These are phyloP conservation scores for Xylariaceae sp. DNA, from an alignment of 2,329 filamentous ascomycete genomes.

Conservation along the genomic window DNA sequence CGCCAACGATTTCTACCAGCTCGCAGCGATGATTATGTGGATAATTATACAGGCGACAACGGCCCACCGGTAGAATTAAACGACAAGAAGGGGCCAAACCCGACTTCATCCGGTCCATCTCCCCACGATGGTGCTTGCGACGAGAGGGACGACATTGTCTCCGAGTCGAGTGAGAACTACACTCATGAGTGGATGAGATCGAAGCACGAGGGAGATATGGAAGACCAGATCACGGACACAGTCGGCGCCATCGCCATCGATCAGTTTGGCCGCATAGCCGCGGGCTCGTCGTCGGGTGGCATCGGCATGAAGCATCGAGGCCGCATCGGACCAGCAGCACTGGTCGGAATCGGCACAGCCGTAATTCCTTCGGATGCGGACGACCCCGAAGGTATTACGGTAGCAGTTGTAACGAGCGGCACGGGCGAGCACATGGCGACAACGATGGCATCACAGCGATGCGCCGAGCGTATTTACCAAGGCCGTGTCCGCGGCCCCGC, in stretches of 20 bases:
- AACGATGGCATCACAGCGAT: conserved; percentile 81
- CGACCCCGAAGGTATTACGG: conserved; percentile 63
- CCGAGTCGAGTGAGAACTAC: background rate
- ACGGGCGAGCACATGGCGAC: conserved; percentile 98
- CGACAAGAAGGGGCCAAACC: background rate
- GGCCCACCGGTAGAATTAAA: background rate
- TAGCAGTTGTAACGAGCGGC: conserved; percentile 85
- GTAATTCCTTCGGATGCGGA: conserved; percentile 72
- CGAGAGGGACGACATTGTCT: background rate
- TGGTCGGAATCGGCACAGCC: conserved; percentile 86
- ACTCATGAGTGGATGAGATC: background rate
- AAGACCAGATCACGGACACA: conserved; percentile 78
- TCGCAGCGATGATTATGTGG: conserved; percentile 8
- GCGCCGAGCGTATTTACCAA: conserved; percentile 78
- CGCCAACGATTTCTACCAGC: conserved; percentile 16
- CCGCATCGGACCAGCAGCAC: conserved; percentile 82
- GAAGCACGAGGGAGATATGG: conserved; percentile 24
- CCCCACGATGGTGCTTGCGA: conserved; percentile 21
- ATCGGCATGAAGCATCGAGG: conserved; percentile 98
- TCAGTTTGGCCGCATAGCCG: conserved; percentile 77
- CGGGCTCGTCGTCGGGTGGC: conserved; percentile 90
- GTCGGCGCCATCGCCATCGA: conserved; percentile 95
- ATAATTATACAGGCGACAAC: background rate
- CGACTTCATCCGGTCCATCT: conserved; percentile 1
- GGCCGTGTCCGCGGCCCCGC: conserved; percentile 54